Base-by-base conservation (phyloP, 2,329 filamentous ascomycete genomes). In the Apiospora aurea region DNA sequence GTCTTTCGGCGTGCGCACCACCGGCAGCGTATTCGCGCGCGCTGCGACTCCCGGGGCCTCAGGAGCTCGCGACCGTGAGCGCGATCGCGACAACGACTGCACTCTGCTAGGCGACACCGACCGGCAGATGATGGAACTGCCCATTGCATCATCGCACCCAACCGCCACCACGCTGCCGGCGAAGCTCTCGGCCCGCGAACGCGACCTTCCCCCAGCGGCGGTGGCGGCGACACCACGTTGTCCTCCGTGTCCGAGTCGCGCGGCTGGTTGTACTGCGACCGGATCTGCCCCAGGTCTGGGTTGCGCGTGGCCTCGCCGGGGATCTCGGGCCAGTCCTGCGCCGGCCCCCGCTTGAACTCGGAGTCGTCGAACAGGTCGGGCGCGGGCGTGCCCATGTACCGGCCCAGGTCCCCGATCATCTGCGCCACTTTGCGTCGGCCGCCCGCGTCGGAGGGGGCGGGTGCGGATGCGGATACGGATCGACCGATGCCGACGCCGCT, bases 251-350 rank as follows among this genome's bases (percentile, higher is more conserved):
- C 78, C 8, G 74, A 77, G 34, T 83, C 79, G 21, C 78, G 78
- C 13, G 71, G 75, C 4, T 73, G 77, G 51, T 83, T 85, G 71
- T 85, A 89, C 5, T 77, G 75, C 43, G 82, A 79, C 66, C 80
- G 82, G 38, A 86, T 83, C 4, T 80, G 74, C 24, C 73, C 69
- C 0, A 89, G 76, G 0, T 77, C 75, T 0, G 75, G 76, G 67
- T 89, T 89, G 43, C 87, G 83, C 2, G 79, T 73, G 1, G 73
- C 75, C 74, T 91, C 89, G 2, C 88, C 89, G 0, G 89, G 89
- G 0, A 89, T 81, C 70, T 86, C 84, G 0, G 89, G 89, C 67
- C 86, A 91, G n/a, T 83, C 81, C n/a, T 79, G 77, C 4, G 86
- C 85, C 61, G 80, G 81, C 24, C 86, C 84, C 4, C 79, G 79